Percentiles rank a stretch among this genome's conserved stretches.
Conservation (phyloP, 768 basidiomycete genomes). For the Termitomyces titanicus region DNA sequence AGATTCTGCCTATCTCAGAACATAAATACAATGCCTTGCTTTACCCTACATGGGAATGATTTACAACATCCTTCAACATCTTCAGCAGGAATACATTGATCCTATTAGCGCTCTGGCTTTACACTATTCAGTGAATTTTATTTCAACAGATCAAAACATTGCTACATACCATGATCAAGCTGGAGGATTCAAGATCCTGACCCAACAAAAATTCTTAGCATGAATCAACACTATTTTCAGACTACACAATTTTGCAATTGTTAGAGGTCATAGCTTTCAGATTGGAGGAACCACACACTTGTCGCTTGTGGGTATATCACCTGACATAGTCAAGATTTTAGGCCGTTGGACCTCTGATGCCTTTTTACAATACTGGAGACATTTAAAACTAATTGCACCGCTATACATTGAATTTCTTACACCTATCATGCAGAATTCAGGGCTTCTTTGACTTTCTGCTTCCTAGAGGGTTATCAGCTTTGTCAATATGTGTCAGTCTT, state of each 20-base stretch:
- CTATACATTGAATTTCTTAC: too few relatives aligned
- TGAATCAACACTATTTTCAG: slow-evolving; percentile 6
- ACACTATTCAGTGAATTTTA: slow-evolving; percentile 15
- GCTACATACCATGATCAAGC: neutral
- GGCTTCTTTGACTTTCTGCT: too few relatives aligned
- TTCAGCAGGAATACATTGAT: slow-evolving; percentile 12
- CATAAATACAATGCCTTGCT: neutral
- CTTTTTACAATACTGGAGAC: slow-evolving; percentile 31
- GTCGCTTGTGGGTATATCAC: slow-evolving; percentile 23
- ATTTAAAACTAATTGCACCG: too few relatives aligned
- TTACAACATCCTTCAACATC: neutral
- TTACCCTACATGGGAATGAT: slow-evolving; percentile 3
- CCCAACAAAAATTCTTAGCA: neutral
- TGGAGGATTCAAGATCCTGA: neutral
- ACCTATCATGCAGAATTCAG: too few relatives aligned
- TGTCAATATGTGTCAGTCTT: too few relatives aligned
- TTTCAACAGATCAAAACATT: neutral
- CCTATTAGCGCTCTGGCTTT: slow-evolving; percentile 9
- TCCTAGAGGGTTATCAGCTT: too few relatives aligned
- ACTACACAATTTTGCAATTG: slow-evolving; percentile 2
- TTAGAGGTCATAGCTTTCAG: slow-evolving; percentile 27
- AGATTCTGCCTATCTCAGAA: slow-evolving; percentile 19
- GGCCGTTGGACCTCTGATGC: slow-evolving; percentile 31
- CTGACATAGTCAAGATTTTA: slow-evolving; percentile 26
- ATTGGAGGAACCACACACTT: slow-evolving; percentile 34